Evolutionary conservation across 768 basidiomycete species (phyloP), one percentile per base, ranked within the genome.

Genomic region (Phylloporus sp.): DNA sequence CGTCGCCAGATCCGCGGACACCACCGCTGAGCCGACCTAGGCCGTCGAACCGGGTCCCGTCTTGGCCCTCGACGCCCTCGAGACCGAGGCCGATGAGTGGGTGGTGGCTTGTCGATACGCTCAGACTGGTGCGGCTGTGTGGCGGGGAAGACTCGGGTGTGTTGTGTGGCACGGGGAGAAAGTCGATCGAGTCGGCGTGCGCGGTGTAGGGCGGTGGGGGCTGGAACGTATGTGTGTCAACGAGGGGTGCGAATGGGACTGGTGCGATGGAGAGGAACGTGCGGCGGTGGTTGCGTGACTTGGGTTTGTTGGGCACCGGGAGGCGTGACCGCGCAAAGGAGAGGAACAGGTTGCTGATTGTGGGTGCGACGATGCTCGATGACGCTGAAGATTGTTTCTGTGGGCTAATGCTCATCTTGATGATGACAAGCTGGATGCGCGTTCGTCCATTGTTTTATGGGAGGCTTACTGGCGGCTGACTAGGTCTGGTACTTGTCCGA

Each of bases 11-110:
- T 0, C 24, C 49, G n/a, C 53, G 52, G 52, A 69, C 54, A 13
- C 67, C 68, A 22, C 63, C 57, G 39, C 68, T 61, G 3, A 69
- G 56, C 22, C 56, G 61, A 15, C 66, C 66, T 2, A 67, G 54
- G 12, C 66, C 67, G 18, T 69, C 63, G 36, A 67, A 67, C 11
- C 23, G 60, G 8, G 47, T 56, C 10, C 66, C 67, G 18, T 67
- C 56, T 5, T 50, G 50, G 2, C 53, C 54, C 24, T 67, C 65
- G 24, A 67, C 53, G 4, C 67, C 63, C 29, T 52, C 59, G 43
- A 67, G 53, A 6, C 66, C 66, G 2, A 67, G 66, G 3, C 66
- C 66, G 32, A 69, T 23, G 6, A 52, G 45, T 18, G 23, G 40
- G 23, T 41, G 23, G 24, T 8, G 24, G 40, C 40, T 41, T 26